A percentile compares a stretch with the other conserved stretches of the same genome.
Evolutionary conservation across 78 protist species (phyloP).

Genomic region (Dictyostelium brefeldianum): DNA sequence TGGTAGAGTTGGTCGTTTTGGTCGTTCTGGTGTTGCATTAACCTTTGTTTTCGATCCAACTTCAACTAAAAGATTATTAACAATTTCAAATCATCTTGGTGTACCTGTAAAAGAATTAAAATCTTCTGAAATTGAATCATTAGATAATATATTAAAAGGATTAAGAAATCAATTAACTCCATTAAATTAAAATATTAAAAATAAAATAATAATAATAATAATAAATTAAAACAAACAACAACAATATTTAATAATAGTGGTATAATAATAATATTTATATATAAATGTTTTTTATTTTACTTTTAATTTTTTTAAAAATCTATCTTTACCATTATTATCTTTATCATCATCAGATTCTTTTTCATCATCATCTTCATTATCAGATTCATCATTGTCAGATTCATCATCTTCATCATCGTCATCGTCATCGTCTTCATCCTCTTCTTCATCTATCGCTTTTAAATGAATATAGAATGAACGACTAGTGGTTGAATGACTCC

Average conservation of each 20-base stretch:
- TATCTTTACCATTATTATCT: conserved; percentile 44
- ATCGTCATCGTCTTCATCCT: conserved; percentile 23
- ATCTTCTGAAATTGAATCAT: conserved; percentile 24
- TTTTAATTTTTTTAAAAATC: conserved; percentile 77
- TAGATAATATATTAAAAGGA: conserved; percentile 39
- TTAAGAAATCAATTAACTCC: conserved; percentile 71
- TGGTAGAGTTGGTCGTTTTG: conserved; percentile 92
- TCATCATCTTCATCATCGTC: conserved; percentile 54
- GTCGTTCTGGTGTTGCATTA: conserved; percentile 77
- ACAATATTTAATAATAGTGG: not conserved
- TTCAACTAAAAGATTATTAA: not conserved
- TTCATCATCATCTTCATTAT: conserved; percentile 51
- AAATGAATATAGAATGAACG: conserved; percentile 49
- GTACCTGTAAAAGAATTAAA: conserved; percentile 29
- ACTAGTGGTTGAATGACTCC: conserved; percentile 55
- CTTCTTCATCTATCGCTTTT: conserved; percentile 39
- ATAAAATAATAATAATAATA: not conserved
- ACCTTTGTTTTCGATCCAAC: conserved; percentile 1
- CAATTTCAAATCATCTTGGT: conserved; percentile 27
- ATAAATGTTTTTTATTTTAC: conserved; percentile 35
- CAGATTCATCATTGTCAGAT: not conserved
- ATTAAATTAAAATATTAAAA: too few species aligned
- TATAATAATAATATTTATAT: not conserved
- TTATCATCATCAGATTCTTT: conserved; percentile 58
- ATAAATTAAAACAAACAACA: not conserved